Conservation (phyloP, 208 protist species). For the Phytomonas sp. region DNA sequence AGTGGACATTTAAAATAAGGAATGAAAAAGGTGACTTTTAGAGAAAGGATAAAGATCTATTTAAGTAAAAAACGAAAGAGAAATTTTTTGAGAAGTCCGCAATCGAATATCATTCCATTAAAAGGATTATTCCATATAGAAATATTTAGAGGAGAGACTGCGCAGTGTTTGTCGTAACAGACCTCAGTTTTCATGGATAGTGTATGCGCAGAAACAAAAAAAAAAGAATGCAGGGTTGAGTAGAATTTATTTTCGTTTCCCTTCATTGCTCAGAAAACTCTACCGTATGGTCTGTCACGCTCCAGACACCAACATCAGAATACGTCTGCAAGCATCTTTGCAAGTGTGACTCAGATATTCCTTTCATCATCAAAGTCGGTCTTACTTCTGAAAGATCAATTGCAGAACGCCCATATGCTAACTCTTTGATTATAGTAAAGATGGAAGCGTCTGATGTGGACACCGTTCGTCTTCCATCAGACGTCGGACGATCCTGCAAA, state of each 20-base stretch:
- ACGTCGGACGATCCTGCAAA: slow-evolving; percentile 45
- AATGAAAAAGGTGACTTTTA: slow-evolving; percentile 4
- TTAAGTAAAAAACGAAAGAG: background rate
- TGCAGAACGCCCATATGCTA: slow-evolving; percentile 39
- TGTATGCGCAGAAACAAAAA: slow-evolving; percentile 10
- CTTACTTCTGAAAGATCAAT: slow-evolving; percentile 65
- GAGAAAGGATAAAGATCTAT: background rate
- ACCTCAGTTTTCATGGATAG: slow-evolving; percentile 7
- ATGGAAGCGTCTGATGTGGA: slow-evolving; percentile 77
- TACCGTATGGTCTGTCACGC: slow-evolving; percentile 47
- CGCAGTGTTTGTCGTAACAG: background rate
- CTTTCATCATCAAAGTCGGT: slow-evolving; percentile 72
- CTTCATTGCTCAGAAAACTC: slow-evolving; percentile 61
- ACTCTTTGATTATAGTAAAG: slow-evolving; percentile 73
- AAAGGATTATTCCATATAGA: background rate
- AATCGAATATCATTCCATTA: background rate
- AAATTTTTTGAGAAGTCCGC: slow-evolving; percentile 1
- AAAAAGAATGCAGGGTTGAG: slow-evolving; percentile 3
- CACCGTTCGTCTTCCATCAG: slow-evolving; percentile 33
- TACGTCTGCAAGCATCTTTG: slow-evolving; percentile 77
- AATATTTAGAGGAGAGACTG: background rate
- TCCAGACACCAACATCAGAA: slow-evolving; percentile 73
- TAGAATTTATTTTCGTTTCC: slow-evolving; percentile 1
- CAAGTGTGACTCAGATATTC: slow-evolving; percentile 66
- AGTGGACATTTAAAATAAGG: slow-evolving; percentile 32